Base-by-base conservation (phyloP, 2,329 filamentous ascomycete species). In the Elsinoe arachidis region DNA sequence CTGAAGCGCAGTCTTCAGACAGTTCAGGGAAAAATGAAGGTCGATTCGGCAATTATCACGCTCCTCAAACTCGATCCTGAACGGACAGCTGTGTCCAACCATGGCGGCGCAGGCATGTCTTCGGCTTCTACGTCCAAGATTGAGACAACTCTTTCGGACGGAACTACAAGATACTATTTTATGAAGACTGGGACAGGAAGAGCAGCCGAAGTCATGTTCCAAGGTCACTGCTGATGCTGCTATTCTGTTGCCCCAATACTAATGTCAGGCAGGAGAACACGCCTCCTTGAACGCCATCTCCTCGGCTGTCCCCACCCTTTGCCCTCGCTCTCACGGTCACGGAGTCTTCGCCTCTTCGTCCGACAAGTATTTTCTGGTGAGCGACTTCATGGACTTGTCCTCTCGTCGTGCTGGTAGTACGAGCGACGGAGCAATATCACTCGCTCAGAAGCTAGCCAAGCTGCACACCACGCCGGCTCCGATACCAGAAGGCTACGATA, bases 241-340 rank as follows among this genome's bases (percentile, higher is more conserved):
- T 7, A 30, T 7, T 30, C 9, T 7, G 9, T 68, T 2, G 69
- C 70, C 17, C 51, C 51, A 11, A 39, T 12, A 46, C 57, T 53
- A 19, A 56, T 26, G 2, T 44, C 12, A 47, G 11, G 63, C 65
- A 82, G 88, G 91, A 60, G 92, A 96, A 72, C 86, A 90, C 67
- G 81, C 82, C 52, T 95, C 89, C 2, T 81, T 96, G 56, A 91
- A 90, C 67, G 88, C 90, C 56, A 88, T 97, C 63, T 80, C 90
- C 68, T 67, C 76, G 46, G 76, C 77, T 12, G 86, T 93, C 0
- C 87, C 90, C 1, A 80, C 80, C 33, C 80, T 96, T 55, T 92
- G 88, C 66, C 90, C 91, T 0, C 77, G 78, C 47, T 86, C 88
- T 0, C 79, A 90, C 67, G 88, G 87, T 34, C 83, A 88, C 67